Evolutionary conservation across 116 monocot species (phyloP).

Genomic region (Phalaenopsis hybrid): DNA sequence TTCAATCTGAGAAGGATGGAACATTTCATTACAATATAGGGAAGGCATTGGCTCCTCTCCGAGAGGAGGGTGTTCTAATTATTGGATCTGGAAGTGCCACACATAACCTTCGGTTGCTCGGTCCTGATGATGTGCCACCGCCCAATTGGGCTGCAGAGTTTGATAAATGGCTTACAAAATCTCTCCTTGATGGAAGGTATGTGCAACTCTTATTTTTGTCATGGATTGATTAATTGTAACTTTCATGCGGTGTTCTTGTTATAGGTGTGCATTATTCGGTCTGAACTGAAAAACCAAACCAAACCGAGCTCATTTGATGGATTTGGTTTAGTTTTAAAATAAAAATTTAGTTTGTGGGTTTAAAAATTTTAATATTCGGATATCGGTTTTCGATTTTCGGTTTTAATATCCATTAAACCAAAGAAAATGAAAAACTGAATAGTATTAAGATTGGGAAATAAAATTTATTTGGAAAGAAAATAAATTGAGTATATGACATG

Average conservation of each 20-base stretch:
- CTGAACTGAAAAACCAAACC: no score
- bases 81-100: constrained; percentile 75
- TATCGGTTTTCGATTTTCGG: no score
- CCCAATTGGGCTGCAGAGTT: constrained; percentile 57
- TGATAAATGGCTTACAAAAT: constrained; percentile 52
- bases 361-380: no score
- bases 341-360: no score
- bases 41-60: constrained; percentile 62
- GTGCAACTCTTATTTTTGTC: neutral
- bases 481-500: no score
- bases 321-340: no score
- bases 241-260: neutral
- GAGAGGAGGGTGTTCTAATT: constrained; percentile 71
- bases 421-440: no score
- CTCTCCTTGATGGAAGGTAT: constrained; percentile 49
- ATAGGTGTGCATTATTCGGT: no score
- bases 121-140: constrained; percentile 12
- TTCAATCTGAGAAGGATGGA: constrained; percentile 44
- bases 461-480: no score
- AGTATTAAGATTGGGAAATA: no score
- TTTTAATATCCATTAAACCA: no score
- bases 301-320: no score
- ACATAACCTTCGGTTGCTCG: constrained; percentile 51
- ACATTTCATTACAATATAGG: constrained; percentile 77
- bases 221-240: neutral